Percentiles rank a stretch among this genome's conserved stretches.
These are phyloP conservation scores for Teratosphaeria viscida DNA, from an alignment of 2,329 filamentous ascomycete genomes.

Conservation along the genomic window DNA sequence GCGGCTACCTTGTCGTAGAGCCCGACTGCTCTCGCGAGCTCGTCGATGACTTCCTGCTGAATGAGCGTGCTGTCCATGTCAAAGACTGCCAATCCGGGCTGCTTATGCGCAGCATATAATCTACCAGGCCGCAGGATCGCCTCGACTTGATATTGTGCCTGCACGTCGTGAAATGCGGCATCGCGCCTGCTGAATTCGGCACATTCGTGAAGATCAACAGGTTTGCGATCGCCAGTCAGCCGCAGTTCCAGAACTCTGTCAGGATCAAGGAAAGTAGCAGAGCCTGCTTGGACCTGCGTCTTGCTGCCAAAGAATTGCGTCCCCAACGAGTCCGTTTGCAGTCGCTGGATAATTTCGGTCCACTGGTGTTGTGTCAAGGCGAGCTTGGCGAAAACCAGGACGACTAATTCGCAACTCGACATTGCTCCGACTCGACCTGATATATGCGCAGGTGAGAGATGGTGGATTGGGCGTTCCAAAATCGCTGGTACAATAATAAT, in stretches of 20 bases:
- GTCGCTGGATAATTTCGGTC: not conserved
- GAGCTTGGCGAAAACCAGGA: not conserved
- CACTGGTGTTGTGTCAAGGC: not conserved
- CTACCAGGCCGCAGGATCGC: constrained; percentile 13
- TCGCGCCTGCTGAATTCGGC: not conserved
- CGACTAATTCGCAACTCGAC: not conserved
- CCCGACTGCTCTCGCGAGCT: constrained; percentile 76
- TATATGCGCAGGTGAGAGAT: not conserved
- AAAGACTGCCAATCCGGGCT: constrained; percentile 69
- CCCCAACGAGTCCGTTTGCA: not conserved
- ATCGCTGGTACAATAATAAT: not conserved
- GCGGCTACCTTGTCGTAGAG: constrained; percentile 59
- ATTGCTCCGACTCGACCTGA: not conserved
- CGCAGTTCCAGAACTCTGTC: not conserved
- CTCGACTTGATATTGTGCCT: constrained; percentile 6
- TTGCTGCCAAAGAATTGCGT: not conserved
- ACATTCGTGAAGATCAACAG: not conserved
- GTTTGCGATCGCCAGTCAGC: not conserved
- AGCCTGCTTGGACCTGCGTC: not conserved
- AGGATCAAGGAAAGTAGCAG: not conserved
- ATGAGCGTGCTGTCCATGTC: constrained; percentile 99
- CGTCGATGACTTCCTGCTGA: constrained; percentile 93
- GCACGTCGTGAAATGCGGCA: not conserved
- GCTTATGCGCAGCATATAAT: constrained; percentile 13
- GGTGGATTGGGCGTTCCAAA: not conserved